These are phyloP conservation scores for Linum trigynum DNA, from an alignment of 345 rosid species.

Conservation along the genomic window DNA sequence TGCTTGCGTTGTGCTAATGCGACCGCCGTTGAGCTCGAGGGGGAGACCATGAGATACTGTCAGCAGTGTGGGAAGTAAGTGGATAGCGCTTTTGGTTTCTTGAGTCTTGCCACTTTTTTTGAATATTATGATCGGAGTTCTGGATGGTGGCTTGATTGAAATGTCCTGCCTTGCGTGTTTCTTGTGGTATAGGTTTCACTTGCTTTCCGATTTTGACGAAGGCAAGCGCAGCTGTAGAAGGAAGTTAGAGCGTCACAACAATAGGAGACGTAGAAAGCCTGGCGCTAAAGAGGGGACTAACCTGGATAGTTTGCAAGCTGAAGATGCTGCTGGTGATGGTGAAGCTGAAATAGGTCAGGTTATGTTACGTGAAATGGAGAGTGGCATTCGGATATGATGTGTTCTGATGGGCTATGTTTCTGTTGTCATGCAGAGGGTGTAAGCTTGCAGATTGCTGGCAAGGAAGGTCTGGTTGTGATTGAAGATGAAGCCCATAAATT, in stretches of 20 bases:
- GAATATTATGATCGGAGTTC: background rate
- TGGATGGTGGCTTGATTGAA: background rate
- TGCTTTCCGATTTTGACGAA: slow-evolving; percentile 79
- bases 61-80: slow-evolving; percentile 98
- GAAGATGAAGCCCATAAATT: slow-evolving; percentile 49
- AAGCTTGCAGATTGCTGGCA: slow-evolving; percentile 36
- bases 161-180: background rate
- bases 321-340: slow-evolving; percentile 36
- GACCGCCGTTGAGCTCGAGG: slow-evolving; percentile 45
- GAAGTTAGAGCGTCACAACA: slow-evolving; percentile 89
- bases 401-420: background rate
- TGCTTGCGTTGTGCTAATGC: slow-evolving; percentile 82
- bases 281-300: slow-evolving; percentile 31
- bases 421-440: slow-evolving; percentile 7
- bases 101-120: slow-evolving; percentile 1
- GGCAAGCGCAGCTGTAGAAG: slow-evolving; percentile 89
- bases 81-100: background rate
- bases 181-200: slow-evolving; percentile 59
- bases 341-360: slow-evolving; percentile 58
- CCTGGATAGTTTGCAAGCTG: slow-evolving; percentile 25
- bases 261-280: slow-evolving; percentile 64
- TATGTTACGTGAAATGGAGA: slow-evolving; percentile 1
- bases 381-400: background rate
- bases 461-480: slow-evolving; percentile 46
- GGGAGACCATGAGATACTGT: slow-evolving; percentile 78